Base-by-base conservation (phyloP, 306 rosid genomes). In the Betula pendula region DNA sequence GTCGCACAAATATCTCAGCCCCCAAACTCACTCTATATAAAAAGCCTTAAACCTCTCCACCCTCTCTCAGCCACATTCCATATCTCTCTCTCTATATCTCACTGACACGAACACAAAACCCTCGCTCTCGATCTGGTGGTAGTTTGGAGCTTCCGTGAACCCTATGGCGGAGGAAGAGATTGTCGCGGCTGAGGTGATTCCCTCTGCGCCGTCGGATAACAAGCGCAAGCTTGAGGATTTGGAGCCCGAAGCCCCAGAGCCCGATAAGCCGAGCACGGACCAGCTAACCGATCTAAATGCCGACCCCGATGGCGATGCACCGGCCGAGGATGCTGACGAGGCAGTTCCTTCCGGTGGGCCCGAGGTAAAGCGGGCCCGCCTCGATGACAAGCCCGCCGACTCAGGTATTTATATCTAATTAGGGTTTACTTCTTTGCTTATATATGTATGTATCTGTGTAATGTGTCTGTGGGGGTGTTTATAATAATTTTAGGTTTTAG, bases 201-300 rank as follows among this genome's bases (percentile, higher is more conserved):
- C 93, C 27, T 24, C 10, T 24, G 79, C 75, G 47, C 87, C 89
- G 13, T 83, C 90, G 45, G 98, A 92, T 75, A 74, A 84, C 89
- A 96, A 92, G 75, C 94, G 99, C 70, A 96, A 92, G 84, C 89
- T 88, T 27, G 94, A 90, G 75, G 98, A 96, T 85, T 86, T 92
- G 69, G 89, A 90, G 55, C 82, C 86, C 0, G 87, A 84, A 75
- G 81, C 86, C 40, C 83, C 81, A 2, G 79, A 80, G 58, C 69
- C 76, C 25, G 56, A 80, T 55, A 82, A 81, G 44, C 84, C 62
- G 25, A 75, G 16, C 79, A 40, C 70, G 13, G 79, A 79, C 51
- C 86, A 76, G 44, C 59, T 68, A 5, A 79, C 50, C 7, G 79
- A 87, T 33, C 68, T 85, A 47, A 85, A 82, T 59, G 81, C 40